Evolutionary conservation across 2,329 filamentous ascomycete genomes (phyloP).

Genomic region (Pezicula rhizophila): DNA sequence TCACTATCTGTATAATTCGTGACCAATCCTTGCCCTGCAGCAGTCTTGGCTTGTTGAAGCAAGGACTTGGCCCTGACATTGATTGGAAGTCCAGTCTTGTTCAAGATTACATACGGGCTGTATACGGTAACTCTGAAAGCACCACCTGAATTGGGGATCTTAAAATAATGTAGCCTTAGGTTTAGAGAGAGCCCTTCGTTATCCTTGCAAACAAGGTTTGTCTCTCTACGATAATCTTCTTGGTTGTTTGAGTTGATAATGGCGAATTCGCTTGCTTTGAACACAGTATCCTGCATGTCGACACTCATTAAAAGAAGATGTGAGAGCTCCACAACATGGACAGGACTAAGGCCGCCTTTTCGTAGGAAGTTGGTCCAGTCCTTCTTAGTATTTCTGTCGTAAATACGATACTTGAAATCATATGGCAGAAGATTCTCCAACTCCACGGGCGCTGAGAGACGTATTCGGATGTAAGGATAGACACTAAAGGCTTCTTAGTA

Average conservation of each 20-base stretch:
- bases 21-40: slow-evolving; percentile 71
- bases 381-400: slow-evolving; percentile 97
- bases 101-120: slow-evolving; percentile 89
- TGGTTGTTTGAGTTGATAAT: slow-evolving; percentile 89
- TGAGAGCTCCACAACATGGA: slow-evolving; percentile 93
- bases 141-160: slow-evolving; percentile 83
- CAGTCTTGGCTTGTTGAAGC: slow-evolving; percentile 73
- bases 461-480: slow-evolving; percentile 92
- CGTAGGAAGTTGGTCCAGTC: slow-evolving; percentile 98
- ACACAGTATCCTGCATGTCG: slow-evolving; percentile 93
- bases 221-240: slow-evolving; percentile 83
- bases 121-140: slow-evolving; percentile 95
- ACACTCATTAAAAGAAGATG: slow-evolving; percentile 88
- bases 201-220: slow-evolving; percentile 75
- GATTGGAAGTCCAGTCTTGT: slow-evolving; percentile 88
- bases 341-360: slow-evolving; percentile 93
- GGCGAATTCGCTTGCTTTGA: slow-evolving; percentile 91
- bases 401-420: slow-evolving; percentile 98
- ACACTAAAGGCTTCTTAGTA: slow-evolving; percentile 41
- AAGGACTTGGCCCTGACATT: slow-evolving; percentile 85
- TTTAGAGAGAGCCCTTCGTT: slow-evolving; percentile 72
- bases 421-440: slow-evolving; percentile 92
- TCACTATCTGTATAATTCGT: slow-evolving; percentile 42
- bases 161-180: slow-evolving; percentile 84
- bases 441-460: slow-evolving; percentile 86